Conservation (phyloP, 768 basidiomycete genomes). For the Mycena rosella region DNA sequence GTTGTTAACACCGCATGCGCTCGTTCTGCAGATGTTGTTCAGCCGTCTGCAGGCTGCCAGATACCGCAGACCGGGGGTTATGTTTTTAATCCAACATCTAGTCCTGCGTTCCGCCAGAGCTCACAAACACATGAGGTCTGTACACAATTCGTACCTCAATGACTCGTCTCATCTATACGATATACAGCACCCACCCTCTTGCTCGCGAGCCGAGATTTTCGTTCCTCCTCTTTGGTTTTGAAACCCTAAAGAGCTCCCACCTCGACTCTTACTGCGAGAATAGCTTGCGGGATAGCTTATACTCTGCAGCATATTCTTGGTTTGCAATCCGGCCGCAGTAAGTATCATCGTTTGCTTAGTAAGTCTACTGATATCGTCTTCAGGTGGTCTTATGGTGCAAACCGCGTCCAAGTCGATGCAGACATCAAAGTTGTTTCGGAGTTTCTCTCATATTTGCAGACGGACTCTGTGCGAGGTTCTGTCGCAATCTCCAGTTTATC, state of each 20-base stretch:
- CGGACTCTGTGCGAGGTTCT: constrained; percentile 75
- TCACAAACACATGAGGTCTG: constrained; percentile 81
- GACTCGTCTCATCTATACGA: constrained; percentile 17
- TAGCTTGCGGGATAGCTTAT: constrained; percentile 79
- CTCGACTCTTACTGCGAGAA: constrained; percentile 88
- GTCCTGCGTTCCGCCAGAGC: constrained; percentile 84
- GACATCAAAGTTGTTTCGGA: constrained; percentile 91
- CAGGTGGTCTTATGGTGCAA: constrained; percentile 98
- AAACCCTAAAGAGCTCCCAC: constrained; percentile 88
- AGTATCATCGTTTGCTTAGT: constrained; percentile 44
- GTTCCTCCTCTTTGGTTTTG: constrained; percentile 93
- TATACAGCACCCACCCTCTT: constrained; percentile 86
- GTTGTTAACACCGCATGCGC: constrained; percentile 83
- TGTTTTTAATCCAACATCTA: constrained; percentile 88
- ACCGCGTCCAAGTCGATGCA: constrained; percentile 88
- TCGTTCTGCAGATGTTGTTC: constrained; percentile 89
- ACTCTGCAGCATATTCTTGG: constrained; percentile 88
- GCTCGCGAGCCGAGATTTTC: constrained; percentile 93
- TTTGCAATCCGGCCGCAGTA: constrained; percentile 95
- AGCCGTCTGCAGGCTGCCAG: constrained; percentile 95
- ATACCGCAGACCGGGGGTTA: constrained; percentile 86
- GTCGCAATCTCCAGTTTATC: constrained; percentile 73
- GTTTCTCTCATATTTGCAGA: constrained; percentile 81
- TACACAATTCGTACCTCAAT: neutral
- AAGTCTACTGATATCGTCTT: neutral